phyloP scores from a whole-genome alignment of 1,139 yeast genomes.

The Candida gigantensis region DNA sequence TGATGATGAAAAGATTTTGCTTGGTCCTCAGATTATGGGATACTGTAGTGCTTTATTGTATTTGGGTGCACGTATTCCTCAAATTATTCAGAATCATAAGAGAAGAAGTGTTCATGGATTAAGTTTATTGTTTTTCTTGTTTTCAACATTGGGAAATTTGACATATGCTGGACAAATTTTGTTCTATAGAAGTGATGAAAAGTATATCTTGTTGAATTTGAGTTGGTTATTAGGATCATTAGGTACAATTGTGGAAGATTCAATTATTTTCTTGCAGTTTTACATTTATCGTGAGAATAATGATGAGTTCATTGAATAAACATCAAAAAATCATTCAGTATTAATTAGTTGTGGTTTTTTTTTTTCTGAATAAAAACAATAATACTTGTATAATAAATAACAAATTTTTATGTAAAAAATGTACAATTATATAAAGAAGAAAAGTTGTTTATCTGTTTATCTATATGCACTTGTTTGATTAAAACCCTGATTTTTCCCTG shows the following conservation, averaged over 20 bases:
- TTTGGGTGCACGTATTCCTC: slow-evolving; percentile 79
- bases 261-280: slow-evolving; percentile 64
- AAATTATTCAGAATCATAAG: slow-evolving; percentile 67
- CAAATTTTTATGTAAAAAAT: too few species aligned
- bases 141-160: slow-evolving; percentile 73
- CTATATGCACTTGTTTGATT: too few species aligned
- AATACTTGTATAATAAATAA: not conserved
- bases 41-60: slow-evolving; percentile 70
- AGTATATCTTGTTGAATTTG: slow-evolving; percentile 61
- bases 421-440: too few species aligned
- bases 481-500: too few species aligned
- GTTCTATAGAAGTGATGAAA: slow-evolving; percentile 59
- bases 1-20: slow-evolving; percentile 24
- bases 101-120: slow-evolving; percentile 75
- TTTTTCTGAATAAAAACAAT: not conserved
- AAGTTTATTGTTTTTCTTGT: slow-evolving; percentile 70
- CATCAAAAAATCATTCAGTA: not conserved
- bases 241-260: slow-evolving; percentile 72
- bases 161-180: slow-evolving; percentile 78
- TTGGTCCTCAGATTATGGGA: slow-evolving; percentile 72
- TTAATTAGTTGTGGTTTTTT: too few species aligned
- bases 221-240: slow-evolving; percentile 77
- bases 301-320: slow-evolving; percentile 2
- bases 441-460: not conserved
- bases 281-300: slow-evolving; percentile 49